These are phyloP conservation scores for Cyclaneusma minus DNA, from an alignment of 2,329 filamentous ascomycete genomes.

Conservation along the genomic window DNA sequence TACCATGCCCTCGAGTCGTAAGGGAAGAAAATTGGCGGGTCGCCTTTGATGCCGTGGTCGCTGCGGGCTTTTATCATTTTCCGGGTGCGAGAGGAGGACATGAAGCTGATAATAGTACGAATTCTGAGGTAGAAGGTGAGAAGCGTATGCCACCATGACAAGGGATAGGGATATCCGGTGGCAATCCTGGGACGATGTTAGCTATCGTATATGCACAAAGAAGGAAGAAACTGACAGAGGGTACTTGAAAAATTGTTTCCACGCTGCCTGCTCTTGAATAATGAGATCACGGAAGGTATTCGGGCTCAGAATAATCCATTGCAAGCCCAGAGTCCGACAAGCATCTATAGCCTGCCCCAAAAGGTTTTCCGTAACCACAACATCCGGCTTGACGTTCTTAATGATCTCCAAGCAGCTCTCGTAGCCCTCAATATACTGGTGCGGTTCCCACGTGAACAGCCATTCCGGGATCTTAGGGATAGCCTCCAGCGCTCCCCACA, in stretches of 20 bases:
- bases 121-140: slow-evolving; percentile 25
- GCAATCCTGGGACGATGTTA: slow-evolving; percentile 18
- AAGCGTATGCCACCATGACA: slow-evolving; percentile 26
- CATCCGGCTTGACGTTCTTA: slow-evolving; percentile 20
- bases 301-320: slow-evolving; percentile 25
- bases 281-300: slow-evolving; percentile 28
- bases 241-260: slow-evolving; percentile 20
- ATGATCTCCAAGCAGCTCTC: slow-evolving; percentile 23
- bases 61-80: slow-evolving; percentile 13
- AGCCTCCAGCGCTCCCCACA: no score
- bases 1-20: slow-evolving; percentile 16
- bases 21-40: slow-evolving; percentile 14
- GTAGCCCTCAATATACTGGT: slow-evolving; percentile 25
- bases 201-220: slow-evolving; percentile 3
- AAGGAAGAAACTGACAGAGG: slow-evolving; percentile 19
- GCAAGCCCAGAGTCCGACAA: slow-evolving; percentile 19
- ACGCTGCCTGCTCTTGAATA: slow-evolving; percentile 21
- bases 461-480: no score
- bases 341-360: slow-evolving; percentile 28
- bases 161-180: slow-evolving; percentile 28
- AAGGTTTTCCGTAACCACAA: slow-evolving; percentile 27
- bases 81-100: slow-evolving; percentile 9
- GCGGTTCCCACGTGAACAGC: no score
- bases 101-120: slow-evolving; percentile 10
- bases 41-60: slow-evolving; percentile 9